phyloP scores from a whole-genome alignment of 2,329 filamentous ascomycete genomes.

The Colletotrichum spinosum region DNA sequence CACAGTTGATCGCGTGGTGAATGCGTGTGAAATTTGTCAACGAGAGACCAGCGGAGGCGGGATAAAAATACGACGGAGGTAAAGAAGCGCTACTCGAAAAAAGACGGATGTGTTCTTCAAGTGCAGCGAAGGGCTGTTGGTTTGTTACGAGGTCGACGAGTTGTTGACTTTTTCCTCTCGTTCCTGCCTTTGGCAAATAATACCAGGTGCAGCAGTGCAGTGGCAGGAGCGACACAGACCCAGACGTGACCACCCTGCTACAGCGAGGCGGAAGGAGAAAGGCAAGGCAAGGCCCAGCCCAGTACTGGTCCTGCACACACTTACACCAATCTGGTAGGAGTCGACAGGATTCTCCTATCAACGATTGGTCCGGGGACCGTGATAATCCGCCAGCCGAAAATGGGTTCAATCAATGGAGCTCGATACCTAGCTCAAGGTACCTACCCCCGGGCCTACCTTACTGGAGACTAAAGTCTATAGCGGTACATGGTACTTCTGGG shows the following conservation, averaged over 20 bases:
- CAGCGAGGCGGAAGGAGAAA: constrained; percentile 30
- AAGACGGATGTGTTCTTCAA: constrained; percentile 22
- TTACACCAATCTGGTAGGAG: constrained; percentile 45
- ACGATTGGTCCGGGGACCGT: constrained; percentile 44
- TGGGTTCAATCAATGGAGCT: background rate
- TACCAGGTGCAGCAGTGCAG: constrained; percentile 31
- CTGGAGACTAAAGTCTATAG: no score
- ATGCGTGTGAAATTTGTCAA: constrained; percentile 21
- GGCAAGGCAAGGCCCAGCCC: constrained; percentile 36
- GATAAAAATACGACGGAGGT: constrained; percentile 10
- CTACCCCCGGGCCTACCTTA: no score
- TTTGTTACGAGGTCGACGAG: constrained; percentile 27
- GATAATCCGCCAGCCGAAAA: constrained; percentile 46
- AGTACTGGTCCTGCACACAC: constrained; percentile 35
- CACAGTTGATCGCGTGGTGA: background rate
- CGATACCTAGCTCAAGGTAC: no score
- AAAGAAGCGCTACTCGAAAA: constrained; percentile 24
- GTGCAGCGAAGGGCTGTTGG: constrained; percentile 25
- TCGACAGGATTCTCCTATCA: constrained; percentile 28
- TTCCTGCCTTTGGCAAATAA: constrained; percentile 38
- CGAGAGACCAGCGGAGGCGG: constrained; percentile 21
- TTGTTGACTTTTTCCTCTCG: constrained; percentile 30
- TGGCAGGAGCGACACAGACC: constrained; percentile 24
- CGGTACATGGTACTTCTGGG: constrained; percentile 25
- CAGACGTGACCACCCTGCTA: constrained; percentile 37